phyloP scores from a whole-genome alignment of 2,329 filamentous ascomycete species.

The Microdochium bolleyi region DNA sequence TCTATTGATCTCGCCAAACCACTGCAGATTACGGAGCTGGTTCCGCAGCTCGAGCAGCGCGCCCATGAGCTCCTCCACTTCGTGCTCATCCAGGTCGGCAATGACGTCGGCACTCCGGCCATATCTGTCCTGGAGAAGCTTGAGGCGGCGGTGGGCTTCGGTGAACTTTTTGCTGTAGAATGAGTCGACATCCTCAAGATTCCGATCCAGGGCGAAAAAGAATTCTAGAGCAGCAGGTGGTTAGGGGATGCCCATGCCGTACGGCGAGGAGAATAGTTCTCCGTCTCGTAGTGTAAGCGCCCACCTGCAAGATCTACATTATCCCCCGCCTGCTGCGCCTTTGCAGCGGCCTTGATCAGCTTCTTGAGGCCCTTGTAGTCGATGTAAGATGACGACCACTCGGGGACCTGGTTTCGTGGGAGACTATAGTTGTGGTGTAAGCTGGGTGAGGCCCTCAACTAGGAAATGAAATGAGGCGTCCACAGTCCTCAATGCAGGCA shows the following conservation, averaged over 20 bases:
- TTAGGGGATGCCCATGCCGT: slow-evolving; percentile 27
- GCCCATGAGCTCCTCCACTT: slow-evolving; percentile 84
- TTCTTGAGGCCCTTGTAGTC: slow-evolving; percentile 92
- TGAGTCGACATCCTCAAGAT: slow-evolving; percentile 90
- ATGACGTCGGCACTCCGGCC: slow-evolving; percentile 63
- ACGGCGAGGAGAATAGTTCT: slow-evolving; percentile 19
- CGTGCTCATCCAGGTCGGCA: slow-evolving; percentile 74
- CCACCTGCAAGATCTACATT: slow-evolving; percentile 86
- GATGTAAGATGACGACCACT: slow-evolving; percentile 80
- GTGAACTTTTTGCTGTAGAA: slow-evolving; percentile 96
- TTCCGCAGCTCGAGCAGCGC: slow-evolving; percentile 82
- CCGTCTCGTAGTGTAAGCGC: slow-evolving; percentile 26
- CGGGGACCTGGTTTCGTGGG: slow-evolving; percentile 75
- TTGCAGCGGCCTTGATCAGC: slow-evolving; percentile 75
- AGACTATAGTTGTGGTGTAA: slow-evolving; percentile 37
- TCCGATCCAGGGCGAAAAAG: slow-evolving; percentile 93
- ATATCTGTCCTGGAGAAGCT: slow-evolving; percentile 82
- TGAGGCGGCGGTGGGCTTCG: slow-evolving; percentile 76
- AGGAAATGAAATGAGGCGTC: slow-evolving; percentile 3
- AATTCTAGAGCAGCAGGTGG: slow-evolving; percentile 58
- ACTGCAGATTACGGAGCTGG: slow-evolving; percentile 84
- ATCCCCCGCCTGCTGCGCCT: slow-evolving; percentile 57
- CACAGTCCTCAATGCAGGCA: no score
- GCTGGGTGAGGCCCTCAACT: slow-evolving; percentile 8
- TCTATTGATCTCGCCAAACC: slow-evolving; percentile 96